Base-by-base conservation (phyloP, 352 stramenopile genomes). In the Pythium pectinolyticum region DNA sequence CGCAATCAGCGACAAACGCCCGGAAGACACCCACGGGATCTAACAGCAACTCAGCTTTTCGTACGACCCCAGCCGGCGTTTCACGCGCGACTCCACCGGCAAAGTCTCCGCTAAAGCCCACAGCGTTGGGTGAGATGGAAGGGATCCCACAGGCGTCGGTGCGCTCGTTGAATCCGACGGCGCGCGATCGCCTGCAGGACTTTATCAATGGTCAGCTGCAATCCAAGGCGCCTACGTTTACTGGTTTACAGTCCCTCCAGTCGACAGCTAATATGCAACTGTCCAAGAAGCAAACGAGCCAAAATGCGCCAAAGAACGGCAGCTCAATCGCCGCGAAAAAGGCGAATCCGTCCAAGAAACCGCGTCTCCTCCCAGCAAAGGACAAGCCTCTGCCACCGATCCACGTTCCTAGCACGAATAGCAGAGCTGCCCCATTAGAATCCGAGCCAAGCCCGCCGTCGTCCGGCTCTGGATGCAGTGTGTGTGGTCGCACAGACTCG, bases 401-500 rank as follows among this genome's bases (percentile, higher is more conserved):
- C n/a, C n/a, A n/a, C n/a, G n/a, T n/a, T n/a, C n/a, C n/a, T n/a
- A n/a, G 12, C 7, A 43, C 8, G 15, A 43, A 50, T 22, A 15
- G 12, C 43, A 14, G 5, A 22, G 43, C 25, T n/a, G n/a, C n/a
- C n/a, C n/a, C n/a, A n/a, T n/a, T n/a, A 25, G 24, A 50, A 14
- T 50, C 43, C 3, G 43, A 50, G 43, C 43, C 43, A 34, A 50
- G 43, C 11, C 43, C 43, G 11, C 14, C 12, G 7, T 19, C 24
- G 34, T 64, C 61, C 14, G 37, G 47, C 5, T 27, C 57, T 4
- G 70, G 70, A 2, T 78, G 70, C 51, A 52, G 56, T 3, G 64
- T 66, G 0, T 85, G 73, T 40, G 50, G 57, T 11, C 63, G 71
- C 37, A 85, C 82, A 49, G 70, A 82, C 53, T 72, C 60, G 35